Evolutionary conservation across 177 flowering plant genomes (phyloP).

Genomic region (Vitis hybrid): DNA sequence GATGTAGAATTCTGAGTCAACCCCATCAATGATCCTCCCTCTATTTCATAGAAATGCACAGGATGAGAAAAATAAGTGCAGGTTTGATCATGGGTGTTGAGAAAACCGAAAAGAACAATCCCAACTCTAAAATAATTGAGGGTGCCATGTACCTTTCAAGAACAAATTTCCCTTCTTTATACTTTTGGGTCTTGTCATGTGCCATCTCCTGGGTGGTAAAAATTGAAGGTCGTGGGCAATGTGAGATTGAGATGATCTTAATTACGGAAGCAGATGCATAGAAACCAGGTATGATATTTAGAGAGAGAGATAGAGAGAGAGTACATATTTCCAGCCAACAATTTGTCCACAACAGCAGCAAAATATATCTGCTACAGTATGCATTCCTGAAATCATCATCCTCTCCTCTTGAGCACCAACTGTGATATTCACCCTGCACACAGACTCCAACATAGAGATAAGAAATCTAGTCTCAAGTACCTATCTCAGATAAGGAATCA

Average conservation of each 20-base stretch:
- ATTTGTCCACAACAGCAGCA: slow-evolving; percentile 92
- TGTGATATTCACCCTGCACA: slow-evolving; percentile 60
- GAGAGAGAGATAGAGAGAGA: slow-evolving; percentile 18
- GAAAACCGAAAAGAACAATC: neutral
- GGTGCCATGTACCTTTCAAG: slow-evolving; percentile 61
- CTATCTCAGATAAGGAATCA: no score
- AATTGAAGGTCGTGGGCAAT: neutral
- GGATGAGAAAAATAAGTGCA: neutral
- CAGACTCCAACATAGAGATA: neutral
- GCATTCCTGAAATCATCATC: slow-evolving; percentile 83
- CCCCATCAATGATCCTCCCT: slow-evolving; percentile 67
- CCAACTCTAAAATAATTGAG: neutral
- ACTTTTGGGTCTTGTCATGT: slow-evolving; percentile 72
- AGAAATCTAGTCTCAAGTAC: neutral
- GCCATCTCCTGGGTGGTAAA: slow-evolving; percentile 56
- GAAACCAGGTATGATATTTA: neutral
- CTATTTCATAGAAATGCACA: slow-evolving; percentile 29
- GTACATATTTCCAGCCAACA: slow-evolving; percentile 95
- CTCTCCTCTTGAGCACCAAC: slow-evolving; percentile 74
- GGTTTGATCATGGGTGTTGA: neutral
- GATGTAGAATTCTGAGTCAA: slow-evolving; percentile 55
- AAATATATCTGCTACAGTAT: slow-evolving; percentile 79
- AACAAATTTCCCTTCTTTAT: slow-evolving; percentile 88
- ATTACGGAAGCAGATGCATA: neutral
- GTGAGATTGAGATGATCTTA: neutral